Evolutionary conservation across 257 asterid genomes (phyloP), one percentile per base, ranked within the genome.

Genomic region (Solanum virginianum): DNA sequence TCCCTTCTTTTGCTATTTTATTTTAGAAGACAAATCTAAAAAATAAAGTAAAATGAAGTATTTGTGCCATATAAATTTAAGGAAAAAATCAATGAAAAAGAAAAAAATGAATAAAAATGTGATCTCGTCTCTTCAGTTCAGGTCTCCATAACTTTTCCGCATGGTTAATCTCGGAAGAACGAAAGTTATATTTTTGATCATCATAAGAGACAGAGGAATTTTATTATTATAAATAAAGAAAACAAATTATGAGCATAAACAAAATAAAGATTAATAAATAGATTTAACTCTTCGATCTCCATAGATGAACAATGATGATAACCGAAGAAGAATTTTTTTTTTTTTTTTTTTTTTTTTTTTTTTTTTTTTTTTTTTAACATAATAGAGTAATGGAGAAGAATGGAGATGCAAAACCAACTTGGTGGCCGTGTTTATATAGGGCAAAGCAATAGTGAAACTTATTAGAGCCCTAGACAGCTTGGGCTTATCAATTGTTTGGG

Each of bases 81-180:
- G 6, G 4, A 36, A 36, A 36, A 55, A 2, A 15, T 57, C 24
- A 59, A 9, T 8, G 9, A 20, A 59, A n/a, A 4, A 0, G 2
- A n/a, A n/a, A 4, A 4, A 9, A 60, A 0, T 60, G 14, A n/a
- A 4, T 16, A n/a, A n/a, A 13, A 60, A 4, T 20, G 2, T 10
- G 14, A 20, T 0, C 9, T 10, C 20, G 85, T 91, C 89, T 81
- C 92, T 87, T 92, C 93, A 92, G 92, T 90, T 90, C 92, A 92
- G 95, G 93, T 89, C 95, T 89, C 90, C 89, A 90, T 84, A 69
- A 80, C 53, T 90, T 90, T 90, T 92, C 94, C 91, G 88, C 93
- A 92, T 56, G 70, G 75, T 79, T 17, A 83, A 55, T 85, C 90
- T 92, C 94, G 83, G 93, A 92, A 92, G 93, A 92, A 92, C 91